Evolutionary conservation across 2,329 filamentous ascomycete genomes (phyloP), one percentile per base, ranked within the genome.

Genomic region (Apiospora hydei): DNA sequence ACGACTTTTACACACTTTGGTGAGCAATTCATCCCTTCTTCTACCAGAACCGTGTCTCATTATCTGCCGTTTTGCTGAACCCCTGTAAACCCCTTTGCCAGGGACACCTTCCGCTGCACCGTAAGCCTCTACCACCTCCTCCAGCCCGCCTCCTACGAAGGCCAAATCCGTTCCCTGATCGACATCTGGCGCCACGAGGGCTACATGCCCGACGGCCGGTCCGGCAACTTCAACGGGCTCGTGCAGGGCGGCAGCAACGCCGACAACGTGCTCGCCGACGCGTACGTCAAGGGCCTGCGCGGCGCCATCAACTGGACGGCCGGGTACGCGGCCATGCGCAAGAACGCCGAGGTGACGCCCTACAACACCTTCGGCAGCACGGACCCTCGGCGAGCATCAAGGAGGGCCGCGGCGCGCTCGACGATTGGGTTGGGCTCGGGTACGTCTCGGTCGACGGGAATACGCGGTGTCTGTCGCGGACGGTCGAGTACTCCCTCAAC

Each of bases 401-500:
- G 72, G 92, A 95, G 73, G 92, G 92, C 4, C 88, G 92, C 0
- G 93, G 93, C 5, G 93, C 92, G 0, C 83, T 95, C 16, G 85
- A 88, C 68, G 92, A 90, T 74, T 95, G 93, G 93, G 93, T 94
- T 77, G 81, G 77, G 0, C 84, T 94, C 0, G 88, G 90, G 1
- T 95, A 94, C 78, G 92, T 95, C 18, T 93, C 93, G 6, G 47
- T 89, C 24, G 93, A 93, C 0, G 89, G 90, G 0, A 88, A 92
- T 79, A 94, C 93, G 0, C 86, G 93, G 7, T 91, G 88, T 74
- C 88, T 95, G 26, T 94, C 91, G 1, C 86, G 93, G 11, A 94
- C 92, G 0, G 87, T 95, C 0, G 93, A 95, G 79, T 95, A 95
- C 78, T 89, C 91, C 7, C 95, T 95, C 80, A 90, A 95, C 75